These are phyloP conservation scores for Paracoccidioides lutzii DNA, from an alignment of 2,329 filamentous ascomycete genomes.

Conservation along the genomic window DNA sequence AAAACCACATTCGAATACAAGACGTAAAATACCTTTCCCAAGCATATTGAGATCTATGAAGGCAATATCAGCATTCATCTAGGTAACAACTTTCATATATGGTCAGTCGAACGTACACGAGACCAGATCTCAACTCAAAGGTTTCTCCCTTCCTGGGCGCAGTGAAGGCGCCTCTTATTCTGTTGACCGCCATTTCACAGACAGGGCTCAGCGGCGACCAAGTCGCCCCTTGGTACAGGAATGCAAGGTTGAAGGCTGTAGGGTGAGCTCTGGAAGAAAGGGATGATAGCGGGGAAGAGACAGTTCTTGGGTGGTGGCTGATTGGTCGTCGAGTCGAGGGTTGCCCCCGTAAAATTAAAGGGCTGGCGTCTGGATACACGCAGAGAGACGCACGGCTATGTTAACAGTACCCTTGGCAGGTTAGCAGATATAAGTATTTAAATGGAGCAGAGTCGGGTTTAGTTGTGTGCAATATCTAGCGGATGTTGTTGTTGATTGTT, in stretches of 20 bases:
- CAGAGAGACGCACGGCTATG: neutral
- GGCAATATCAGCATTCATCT: conserved; percentile 21
- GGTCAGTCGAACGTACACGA: conserved; percentile 45
- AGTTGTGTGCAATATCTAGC: neutral
- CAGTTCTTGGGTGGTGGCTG: neutral
- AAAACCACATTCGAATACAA: neutral
- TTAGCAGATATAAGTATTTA: neutral
- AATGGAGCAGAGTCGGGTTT: neutral
- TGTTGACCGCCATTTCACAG: conserved; percentile 73
- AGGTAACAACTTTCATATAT: neutral
- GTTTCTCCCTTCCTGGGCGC: conserved; percentile 94
- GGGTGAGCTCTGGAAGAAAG: neutral
- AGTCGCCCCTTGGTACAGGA: conserved; percentile 23
- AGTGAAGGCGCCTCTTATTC: conserved; percentile 86
- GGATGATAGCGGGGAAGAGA: neutral
- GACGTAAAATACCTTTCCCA: conserved; percentile 57
- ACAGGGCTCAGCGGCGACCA: conserved; percentile 25
- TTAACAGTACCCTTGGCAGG: neutral
- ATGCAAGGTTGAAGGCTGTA: neutral
- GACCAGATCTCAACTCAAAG: conserved; percentile 85
- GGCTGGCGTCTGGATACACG: neutral
- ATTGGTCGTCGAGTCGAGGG: neutral
- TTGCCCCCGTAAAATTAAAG: neutral
- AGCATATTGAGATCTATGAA: conserved; percentile 78
- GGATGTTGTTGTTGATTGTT: neutral